Evolutionary conservation across 352 stramenopile species (phyloP).

Genomic region (Sclerospora graminicola): DNA sequence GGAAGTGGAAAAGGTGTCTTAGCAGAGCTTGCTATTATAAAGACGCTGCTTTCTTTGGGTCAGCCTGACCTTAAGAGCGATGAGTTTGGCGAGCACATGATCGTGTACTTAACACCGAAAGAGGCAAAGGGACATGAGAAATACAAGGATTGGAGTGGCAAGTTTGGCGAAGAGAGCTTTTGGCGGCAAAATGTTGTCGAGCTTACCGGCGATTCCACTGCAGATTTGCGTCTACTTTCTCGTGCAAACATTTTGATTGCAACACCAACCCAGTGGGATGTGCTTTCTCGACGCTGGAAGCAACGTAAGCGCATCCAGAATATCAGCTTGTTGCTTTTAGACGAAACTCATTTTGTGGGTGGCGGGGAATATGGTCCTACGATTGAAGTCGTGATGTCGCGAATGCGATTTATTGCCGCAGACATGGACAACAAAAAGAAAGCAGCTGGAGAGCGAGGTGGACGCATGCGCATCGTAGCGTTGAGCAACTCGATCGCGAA

Average conservation of each 20-base stretch:
- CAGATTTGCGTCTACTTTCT: slow-evolving; percentile 89
- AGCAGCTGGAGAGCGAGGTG: slow-evolving; percentile 17
- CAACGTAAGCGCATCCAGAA: slow-evolving; percentile 94
- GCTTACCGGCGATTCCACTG: slow-evolving; percentile 90
- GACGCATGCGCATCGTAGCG: slow-evolving; percentile 88
- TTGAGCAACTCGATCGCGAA: slow-evolving; percentile 96
- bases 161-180: slow-evolving; percentile 72
- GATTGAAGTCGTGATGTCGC: slow-evolving; percentile 96
- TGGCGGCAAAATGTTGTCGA: slow-evolving; percentile 82
- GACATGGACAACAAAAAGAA: slow-evolving; percentile 71
- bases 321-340: slow-evolving; percentile 91
- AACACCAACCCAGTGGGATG: slow-evolving; percentile 93
- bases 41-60: slow-evolving; percentile 63
- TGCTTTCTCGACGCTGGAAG: slow-evolving; percentile 94
- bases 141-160: slow-evolving; percentile 76
- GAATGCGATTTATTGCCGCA: slow-evolving; percentile 96
- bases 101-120: slow-evolving; percentile 93
- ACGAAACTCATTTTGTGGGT: slow-evolving; percentile 97
- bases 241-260: slow-evolving; percentile 89
- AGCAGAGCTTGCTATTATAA: slow-evolving; percentile 94
- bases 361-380: slow-evolving; percentile 80
- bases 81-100: slow-evolving; percentile 61
- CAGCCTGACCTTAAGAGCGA: slow-evolving; percentile 46
- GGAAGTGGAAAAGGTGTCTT: slow-evolving; percentile 93
- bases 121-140: slow-evolving; percentile 53